These are phyloP conservation scores for Curvularia sp. DNA, from an alignment of 2,329 filamentous ascomycete species.

Conservation along the genomic window DNA sequence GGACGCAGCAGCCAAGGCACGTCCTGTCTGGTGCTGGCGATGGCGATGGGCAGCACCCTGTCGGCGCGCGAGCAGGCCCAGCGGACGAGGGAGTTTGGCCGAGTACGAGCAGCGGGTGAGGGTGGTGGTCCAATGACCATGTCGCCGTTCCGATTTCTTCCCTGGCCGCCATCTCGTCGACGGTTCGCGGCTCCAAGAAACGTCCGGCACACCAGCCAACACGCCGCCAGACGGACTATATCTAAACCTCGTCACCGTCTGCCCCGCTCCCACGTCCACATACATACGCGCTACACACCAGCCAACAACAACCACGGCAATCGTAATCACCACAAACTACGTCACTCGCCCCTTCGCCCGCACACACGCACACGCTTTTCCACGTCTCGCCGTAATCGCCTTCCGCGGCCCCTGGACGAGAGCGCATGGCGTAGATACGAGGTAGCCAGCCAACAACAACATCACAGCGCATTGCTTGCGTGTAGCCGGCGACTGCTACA, in stretches of 20 bases:
- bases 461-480: conserved; percentile 7
- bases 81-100: neutral
- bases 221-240: neutral
- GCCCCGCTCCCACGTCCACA: conserved; percentile 1
- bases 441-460: conserved; percentile 1
- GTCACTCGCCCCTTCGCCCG: neutral
- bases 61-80: neutral
- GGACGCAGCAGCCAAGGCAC: neutral
- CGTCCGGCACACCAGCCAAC: conserved; percentile 7
- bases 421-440: conserved; percentile 8
- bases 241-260: neutral
- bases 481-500: conserved; percentile 4
- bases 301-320: neutral
- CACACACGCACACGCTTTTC: neutral
- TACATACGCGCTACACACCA: neutral
- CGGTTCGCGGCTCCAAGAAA: conserved; percentile 26
- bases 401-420: neutral
- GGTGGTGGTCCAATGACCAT: conserved; percentile 19
- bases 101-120: neutral
- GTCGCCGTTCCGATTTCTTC: conserved; percentile 44
- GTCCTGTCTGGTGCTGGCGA: neutral
- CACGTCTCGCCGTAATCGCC: neutral
- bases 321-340: neutral
- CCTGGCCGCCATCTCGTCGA: conserved; percentile 10
- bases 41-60: neutral